Conservation (phyloP, 345 rosid genomes). For the Salix suchowensis region DNA sequence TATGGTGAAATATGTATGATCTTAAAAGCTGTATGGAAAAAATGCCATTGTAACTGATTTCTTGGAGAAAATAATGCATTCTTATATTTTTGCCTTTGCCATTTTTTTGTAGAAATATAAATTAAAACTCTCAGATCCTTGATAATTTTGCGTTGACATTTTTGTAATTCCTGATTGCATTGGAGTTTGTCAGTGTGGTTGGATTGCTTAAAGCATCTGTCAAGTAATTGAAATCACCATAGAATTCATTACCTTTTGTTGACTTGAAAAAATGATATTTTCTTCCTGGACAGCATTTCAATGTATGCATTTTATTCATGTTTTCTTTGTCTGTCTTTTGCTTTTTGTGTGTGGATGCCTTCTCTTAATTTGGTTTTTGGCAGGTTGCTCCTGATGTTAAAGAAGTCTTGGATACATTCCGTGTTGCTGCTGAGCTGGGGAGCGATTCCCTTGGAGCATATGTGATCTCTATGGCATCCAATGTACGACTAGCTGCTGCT, state of each 20-base stretch:
- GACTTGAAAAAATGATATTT: constrained; percentile 6
- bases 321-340: background rate
- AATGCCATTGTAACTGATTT: background rate
- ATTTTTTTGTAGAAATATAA: background rate
- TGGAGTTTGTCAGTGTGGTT: background rate
- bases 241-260: background rate
- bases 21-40: background rate
- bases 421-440: constrained; percentile 91
- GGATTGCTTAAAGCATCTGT: background rate
- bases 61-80: background rate
- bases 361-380: constrained; percentile 4
- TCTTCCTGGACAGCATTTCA: background rate
- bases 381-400: constrained; percentile 78
- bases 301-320: background rate
- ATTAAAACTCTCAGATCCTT: background rate
- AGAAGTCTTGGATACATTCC: constrained; percentile 88
- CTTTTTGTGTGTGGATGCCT: background rate
- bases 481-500: constrained; percentile 43
- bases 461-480: constrained; percentile 97
- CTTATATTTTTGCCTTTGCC: background rate
- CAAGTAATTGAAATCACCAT: background rate
- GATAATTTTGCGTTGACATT: background rate
- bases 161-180: background rate
- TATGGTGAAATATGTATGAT: background rate
- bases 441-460: constrained; percentile 95